These are phyloP conservation scores for Panaeolus papilionaceus DNA, from an alignment of 768 basidiomycete genomes.

Conservation along the genomic window DNA sequence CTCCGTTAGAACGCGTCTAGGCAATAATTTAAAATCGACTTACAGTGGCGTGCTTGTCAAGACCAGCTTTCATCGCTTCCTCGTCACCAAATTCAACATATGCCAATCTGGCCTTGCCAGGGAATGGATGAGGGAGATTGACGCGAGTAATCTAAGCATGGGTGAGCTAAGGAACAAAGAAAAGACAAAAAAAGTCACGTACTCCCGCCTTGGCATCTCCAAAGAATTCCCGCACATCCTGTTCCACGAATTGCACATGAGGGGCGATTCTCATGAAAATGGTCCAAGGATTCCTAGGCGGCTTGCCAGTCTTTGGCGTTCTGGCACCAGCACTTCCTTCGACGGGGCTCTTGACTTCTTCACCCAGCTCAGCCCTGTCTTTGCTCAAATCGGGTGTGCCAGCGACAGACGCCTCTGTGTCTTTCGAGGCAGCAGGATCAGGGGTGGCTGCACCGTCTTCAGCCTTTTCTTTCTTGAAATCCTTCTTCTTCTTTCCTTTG, in stretches of 20 bases:
- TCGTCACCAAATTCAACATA: constrained; percentile 94
- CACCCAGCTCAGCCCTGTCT: constrained; percentile 27
- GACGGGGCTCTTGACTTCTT: constrained; percentile 59
- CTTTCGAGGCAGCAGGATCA: constrained; percentile 34
- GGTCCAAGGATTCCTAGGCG: constrained; percentile 80
- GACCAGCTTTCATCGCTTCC: constrained; percentile 79
- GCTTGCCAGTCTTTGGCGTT: constrained; percentile 73
- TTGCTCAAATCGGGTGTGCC: constrained; percentile 33
- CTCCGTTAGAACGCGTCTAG: constrained; percentile 23
- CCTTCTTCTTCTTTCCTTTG: constrained; percentile 65
- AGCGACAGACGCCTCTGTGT: constrained; percentile 30
- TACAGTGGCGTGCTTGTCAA: constrained; percentile 79
- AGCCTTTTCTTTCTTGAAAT: constrained; percentile 63
- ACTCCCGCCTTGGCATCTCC: constrained; percentile 73
- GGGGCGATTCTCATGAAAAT: constrained; percentile 76
- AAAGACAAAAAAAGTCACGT: constrained; percentile 33
- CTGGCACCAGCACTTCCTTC: constrained; percentile 66
- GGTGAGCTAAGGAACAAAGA: constrained; percentile 16
- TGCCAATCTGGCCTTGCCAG: constrained; percentile 65
- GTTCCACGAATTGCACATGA: constrained; percentile 56
- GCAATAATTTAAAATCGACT: constrained; percentile 27
- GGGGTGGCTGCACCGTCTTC: constrained; percentile 45
- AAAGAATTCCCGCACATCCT: constrained; percentile 79
- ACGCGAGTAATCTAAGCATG: constrained; percentile 68
- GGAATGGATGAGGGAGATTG: constrained; percentile 55